These are phyloP conservation scores for Meyerozyma athensensis DNA, from an alignment of 1,139 yeast species.

Conservation along the genomic window DNA sequence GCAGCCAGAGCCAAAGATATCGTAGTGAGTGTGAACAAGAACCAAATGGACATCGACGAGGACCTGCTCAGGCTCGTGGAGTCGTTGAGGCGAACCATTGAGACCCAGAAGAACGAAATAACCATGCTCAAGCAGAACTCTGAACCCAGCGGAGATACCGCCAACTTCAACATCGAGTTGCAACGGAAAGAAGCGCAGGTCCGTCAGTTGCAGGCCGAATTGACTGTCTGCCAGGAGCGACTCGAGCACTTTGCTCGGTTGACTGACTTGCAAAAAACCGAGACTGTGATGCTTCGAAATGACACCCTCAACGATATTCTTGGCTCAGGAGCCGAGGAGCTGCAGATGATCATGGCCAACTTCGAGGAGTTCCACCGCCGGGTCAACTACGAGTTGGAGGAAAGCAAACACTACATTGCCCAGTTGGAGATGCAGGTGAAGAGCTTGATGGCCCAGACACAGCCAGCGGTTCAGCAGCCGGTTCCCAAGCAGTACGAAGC, in stretches of 20 bases:
- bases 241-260: conserved; percentile 65
- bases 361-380: conserved; percentile 44
- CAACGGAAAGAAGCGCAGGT: conserved; percentile 11
- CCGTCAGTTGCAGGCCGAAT: conserved; percentile 55
- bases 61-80: conserved; percentile 46
- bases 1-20: conserved; percentile 93
- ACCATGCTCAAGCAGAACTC: conserved; percentile 18
- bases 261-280: conserved; percentile 55
- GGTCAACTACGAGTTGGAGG: conserved; percentile 50
- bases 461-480: conserved; percentile 5
- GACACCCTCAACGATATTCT: conserved; percentile 51
- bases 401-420: conserved; percentile 55
- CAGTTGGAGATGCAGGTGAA: conserved; percentile 60
- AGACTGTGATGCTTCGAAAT: conserved; percentile 48
- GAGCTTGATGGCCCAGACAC: conserved; percentile 6
- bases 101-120: conserved; percentile 40
- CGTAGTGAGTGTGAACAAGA: conserved; percentile 60
- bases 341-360: conserved; percentile 39
- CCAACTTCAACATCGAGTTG: conserved; percentile 5
- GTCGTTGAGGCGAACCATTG: conserved; percentile 43
- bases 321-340: conserved; percentile 31
- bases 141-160: not conserved
- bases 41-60: conserved; percentile 31
- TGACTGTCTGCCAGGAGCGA: conserved; percentile 55
- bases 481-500: conserved; percentile 16